Base-by-base conservation (phyloP, 495 filamentous ascomycete genomes). In the Hypoxylon fragiforme region DNA sequence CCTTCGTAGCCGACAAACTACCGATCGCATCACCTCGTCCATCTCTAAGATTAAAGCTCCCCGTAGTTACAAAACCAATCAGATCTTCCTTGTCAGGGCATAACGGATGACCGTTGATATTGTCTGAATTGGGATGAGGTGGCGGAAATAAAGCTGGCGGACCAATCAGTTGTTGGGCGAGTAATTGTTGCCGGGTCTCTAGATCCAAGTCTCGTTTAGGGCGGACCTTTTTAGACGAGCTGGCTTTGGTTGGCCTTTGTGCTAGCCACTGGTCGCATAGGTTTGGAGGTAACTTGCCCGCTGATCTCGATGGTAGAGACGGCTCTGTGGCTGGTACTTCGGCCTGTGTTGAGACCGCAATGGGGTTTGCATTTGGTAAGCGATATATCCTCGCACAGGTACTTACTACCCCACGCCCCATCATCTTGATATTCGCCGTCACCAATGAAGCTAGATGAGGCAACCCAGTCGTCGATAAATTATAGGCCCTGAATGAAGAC, bases 21-120 rank as follows among this genome's bases (percentile, higher is more conserved):
- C 89, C 94, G 50, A 98, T 77, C 0, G 85, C 92, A 16, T 85
- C 85, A 0, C 84, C 86, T 62, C 78, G 79, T 1, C 92, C 94
- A 50, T 91, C 82, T 4, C 82, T 84, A 2, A 97, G 76, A 57
- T 88, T 88, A 57, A 86, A 96, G 42, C 88, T 86, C 1, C 92
- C 94, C 1, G 85, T 88, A 16, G 91, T 96, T 15, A 97, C 85
- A 66, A 96, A 98, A 0, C 94, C 94, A 31, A 98, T 87, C 21
- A 97, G 73, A 63, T 96, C 90, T 11, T 81, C 77, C 53, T 88
- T 87, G 1, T 73, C 70, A 0, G 94, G 94, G 3, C 89, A 82
- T 1, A 81, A 64, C 0, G 89, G 82, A 50, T 89, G 83, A 0
- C 77, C 77, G 26, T 74, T 70, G 15, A 67, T 75, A 60, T 50